Base-by-base conservation (phyloP, 1,139 yeast species). In the Geotrichum fermentans region DNA sequence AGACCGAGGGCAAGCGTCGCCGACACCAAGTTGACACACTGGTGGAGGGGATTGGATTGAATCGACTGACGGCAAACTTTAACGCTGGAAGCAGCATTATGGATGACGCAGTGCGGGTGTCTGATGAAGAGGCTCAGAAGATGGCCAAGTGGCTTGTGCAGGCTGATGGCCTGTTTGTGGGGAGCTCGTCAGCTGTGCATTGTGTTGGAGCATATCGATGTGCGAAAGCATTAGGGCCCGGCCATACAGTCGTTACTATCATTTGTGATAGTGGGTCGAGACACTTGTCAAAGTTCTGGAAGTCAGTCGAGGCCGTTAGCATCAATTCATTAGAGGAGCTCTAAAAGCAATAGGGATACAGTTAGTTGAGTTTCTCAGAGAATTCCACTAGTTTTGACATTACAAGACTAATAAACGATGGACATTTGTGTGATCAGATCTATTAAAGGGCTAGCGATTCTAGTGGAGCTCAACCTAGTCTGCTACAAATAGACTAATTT, bases 21-120 rank as follows among this genome's bases (percentile, higher is more conserved):
- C 74, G 98, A 58, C 97, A 92, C 63, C 98, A 92, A 66, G 97
- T 92, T 1, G 98, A 92, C 65, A 92, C 97, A 0, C 66, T 90
- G 2, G 83, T 92, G 1, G 98, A 92, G 66, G 98, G 98, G 0
- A 84, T 92, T 39, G 98, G 98, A 0, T 70, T 92, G 50, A 92
- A 88, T 61, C 72, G 98, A 56, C 70, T 92, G 33, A 92, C 98
- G 0, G 77, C 77, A 61, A 92, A 92, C 64, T 86, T 92, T 63
- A 69, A 73, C 45, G 78, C 76, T 44, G 97, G 89, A 0, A 48
- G 58, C 35, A 53, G 52, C 8, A 74, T 68, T 54, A 81, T 92
- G 14, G 95, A 88, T 62, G 89, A 82, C 54, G 84, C 97, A 0
- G 72, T 86, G 14, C 71, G 90, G 50, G 96, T 92, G 1, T 68